These are phyloP conservation scores for Apophysomyces trapeziformis DNA, from an alignment of 371 early-diverging fungal species.

Conservation along the genomic window DNA sequence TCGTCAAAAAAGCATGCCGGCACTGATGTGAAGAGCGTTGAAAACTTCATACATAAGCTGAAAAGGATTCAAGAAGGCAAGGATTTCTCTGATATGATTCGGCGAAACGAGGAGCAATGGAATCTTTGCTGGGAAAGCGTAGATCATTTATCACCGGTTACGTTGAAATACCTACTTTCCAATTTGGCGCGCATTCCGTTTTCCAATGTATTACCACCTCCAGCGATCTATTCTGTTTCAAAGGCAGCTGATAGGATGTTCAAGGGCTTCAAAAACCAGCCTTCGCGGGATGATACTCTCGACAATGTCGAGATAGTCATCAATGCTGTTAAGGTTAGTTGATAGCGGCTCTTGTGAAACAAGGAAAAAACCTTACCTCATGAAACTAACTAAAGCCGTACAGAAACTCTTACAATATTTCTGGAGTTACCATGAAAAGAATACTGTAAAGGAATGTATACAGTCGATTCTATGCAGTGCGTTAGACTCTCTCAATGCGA, in stretches of 20 bases:
- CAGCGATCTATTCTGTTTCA: neutral
- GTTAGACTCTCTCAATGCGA: neutral
- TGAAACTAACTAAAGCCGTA: neutral
- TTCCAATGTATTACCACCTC: neutral
- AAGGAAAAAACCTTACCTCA: neutral
- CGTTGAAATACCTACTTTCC: neutral
- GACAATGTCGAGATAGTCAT: constrained; percentile 3
- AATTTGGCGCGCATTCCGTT: neutral
- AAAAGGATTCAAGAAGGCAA: neutral
- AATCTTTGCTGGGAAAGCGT: neutral
- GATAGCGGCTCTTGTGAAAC: no score
- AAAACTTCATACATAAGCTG: neutral
- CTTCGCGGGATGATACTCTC: neutral
- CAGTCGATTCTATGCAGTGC: neutral
- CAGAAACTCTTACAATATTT: neutral
- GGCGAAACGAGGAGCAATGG: constrained; percentile 1
- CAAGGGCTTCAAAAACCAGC: neutral
- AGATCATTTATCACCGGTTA: neutral
- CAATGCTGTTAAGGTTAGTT: constrained; percentile 5
- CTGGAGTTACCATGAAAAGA: neutral
- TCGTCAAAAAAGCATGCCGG: neutral
- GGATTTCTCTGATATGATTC: neutral
- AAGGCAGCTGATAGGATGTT: neutral
- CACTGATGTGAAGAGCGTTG: neutral
- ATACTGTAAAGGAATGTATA: neutral